These are phyloP conservation scores for Macrotyloma uniflorum DNA, from an alignment of 306 rosid species.

Conservation along the genomic window DNA sequence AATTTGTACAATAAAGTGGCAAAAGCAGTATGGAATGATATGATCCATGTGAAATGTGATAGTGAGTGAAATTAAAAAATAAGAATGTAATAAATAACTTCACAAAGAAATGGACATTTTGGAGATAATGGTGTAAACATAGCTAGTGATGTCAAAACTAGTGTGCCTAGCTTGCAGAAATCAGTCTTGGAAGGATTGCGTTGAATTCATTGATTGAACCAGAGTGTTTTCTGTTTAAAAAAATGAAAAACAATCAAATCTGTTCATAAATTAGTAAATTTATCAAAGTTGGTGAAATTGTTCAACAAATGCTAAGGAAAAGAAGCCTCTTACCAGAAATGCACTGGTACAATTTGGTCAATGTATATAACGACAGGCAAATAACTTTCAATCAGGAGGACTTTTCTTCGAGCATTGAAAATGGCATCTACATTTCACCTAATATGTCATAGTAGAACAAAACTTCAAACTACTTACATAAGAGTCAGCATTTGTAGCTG, in stretches of 20 bases:
- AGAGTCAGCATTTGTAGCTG: conserved; percentile 1
- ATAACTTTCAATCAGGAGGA: background rate
- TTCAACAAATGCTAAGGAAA: background rate
- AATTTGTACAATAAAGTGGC: background rate
- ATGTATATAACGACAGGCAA: background rate
- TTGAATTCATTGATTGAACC: background rate
- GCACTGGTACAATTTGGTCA: background rate
- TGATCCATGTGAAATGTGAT: background rate
- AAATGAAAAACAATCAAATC: background rate
- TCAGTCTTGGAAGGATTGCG: background rate
- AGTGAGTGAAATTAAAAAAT: background rate
- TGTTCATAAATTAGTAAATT: background rate
- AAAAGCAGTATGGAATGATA: background rate
- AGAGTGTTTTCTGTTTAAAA: background rate
- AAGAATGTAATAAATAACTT: background rate
- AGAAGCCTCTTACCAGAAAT: background rate
- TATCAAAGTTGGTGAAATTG: background rate
- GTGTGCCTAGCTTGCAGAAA: background rate
- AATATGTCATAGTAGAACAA: background rate
- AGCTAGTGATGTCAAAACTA: background rate
- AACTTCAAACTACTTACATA: background rate
- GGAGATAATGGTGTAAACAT: background rate
- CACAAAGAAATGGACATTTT: background rate
- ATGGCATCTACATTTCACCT: background rate
- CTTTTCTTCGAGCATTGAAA: background rate